Evolutionary conservation across 768 basidiomycete species (phyloP).

Genomic region (Lactarius hatsudake): DNA sequence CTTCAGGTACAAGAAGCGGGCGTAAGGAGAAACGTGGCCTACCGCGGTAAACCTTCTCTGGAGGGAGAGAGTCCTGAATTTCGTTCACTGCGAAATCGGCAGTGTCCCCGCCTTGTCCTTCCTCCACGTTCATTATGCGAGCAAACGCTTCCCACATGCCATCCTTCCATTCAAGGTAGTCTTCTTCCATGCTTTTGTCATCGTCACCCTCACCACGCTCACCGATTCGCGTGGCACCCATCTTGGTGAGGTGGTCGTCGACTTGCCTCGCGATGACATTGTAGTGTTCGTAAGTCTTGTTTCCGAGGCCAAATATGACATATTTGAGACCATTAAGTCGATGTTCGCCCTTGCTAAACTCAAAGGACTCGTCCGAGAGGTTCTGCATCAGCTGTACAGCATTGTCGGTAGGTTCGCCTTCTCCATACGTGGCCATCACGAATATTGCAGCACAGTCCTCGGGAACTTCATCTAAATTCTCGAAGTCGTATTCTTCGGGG

Average conservation of each 20-base stretch:
- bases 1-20: constrained; percentile 22
- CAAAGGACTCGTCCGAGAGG: constrained; percentile 80
- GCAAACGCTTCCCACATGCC: constrained; percentile 93
- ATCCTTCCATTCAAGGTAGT: constrained; percentile 99
- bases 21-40: constrained; percentile 31
- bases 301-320: constrained; percentile 91
- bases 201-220: constrained; percentile 96
- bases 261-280: constrained; percentile 83
- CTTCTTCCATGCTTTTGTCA: constrained; percentile 99
- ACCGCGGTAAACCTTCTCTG: constrained; percentile 94
- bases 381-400: constrained; percentile 94
- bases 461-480: constrained; percentile 88
- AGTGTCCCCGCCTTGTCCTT: constrained; percentile 92
- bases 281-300: constrained; percentile 95
- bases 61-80: constrained; percentile 57
- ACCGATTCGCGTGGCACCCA: constrained; percentile 84
- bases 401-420: constrained; percentile 98
- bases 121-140: constrained; percentile 81
- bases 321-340: constrained; percentile 85
- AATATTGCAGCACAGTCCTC: constrained; percentile 89
- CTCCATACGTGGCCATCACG: constrained; percentile 97
- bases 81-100: constrained; percentile 93
- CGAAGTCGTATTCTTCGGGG: constrained; percentile 98
- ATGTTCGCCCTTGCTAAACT: constrained; percentile 78
- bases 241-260: constrained; percentile 67